A percentile compares a stretch with the other conserved stretches of the same genome.
Evolutionary conservation across 169 alveolate species (phyloP).

Genomic region (Amoebophrya sp.): DNA sequence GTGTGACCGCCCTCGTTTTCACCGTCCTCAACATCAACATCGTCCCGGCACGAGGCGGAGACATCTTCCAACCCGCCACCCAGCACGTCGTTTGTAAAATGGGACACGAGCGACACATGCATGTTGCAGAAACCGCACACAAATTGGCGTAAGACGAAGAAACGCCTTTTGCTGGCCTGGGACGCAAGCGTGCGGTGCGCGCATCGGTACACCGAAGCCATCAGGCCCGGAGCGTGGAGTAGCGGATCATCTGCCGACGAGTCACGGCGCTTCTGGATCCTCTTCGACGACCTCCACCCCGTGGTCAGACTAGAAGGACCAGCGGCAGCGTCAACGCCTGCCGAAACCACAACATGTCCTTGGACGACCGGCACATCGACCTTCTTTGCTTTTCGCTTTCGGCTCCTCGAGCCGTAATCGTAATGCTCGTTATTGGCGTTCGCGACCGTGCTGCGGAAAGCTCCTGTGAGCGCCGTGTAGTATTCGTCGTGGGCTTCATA

Average conservation of each 20-base stretch:
- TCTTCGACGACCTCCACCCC: too few species aligned
- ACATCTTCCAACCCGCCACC: neutral
- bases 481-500: neutral
- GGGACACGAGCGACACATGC: too few species aligned
- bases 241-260: neutral
- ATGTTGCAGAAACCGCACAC: neutral
- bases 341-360: too few species aligned
- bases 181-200: too few species aligned
- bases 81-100: neutral
- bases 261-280: neutral
- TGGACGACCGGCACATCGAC: neutral
- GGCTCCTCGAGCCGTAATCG: neutral
- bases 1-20: neutral
- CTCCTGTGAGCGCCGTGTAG: neutral
- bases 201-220: too few species aligned
- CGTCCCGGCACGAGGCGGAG: too few species aligned
- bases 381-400: neutral
- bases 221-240: too few species aligned
- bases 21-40: neutral
- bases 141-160: neutral
- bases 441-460: neutral
- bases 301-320: too few species aligned
- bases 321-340: too few species aligned
- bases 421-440: neutral
- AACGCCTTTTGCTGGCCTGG: neutral